Evolutionary conservation across 441 rosid species (phyloP).

Genomic region (Viola pubescens): DNA sequence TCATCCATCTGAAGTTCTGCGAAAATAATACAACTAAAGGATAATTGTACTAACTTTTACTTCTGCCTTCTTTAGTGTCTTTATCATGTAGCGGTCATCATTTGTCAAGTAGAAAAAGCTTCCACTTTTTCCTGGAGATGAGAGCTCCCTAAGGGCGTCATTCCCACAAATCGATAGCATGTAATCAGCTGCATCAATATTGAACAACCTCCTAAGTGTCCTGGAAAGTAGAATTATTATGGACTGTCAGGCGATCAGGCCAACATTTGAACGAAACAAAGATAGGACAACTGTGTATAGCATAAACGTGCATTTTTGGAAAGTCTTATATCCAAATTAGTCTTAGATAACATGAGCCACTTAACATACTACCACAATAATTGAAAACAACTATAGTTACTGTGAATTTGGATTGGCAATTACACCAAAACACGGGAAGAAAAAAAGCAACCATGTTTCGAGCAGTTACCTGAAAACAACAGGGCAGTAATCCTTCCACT

Average conservation of each 20-base stretch:
- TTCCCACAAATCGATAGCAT: constrained; percentile 93
- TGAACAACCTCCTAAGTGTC: constrained; percentile 89
- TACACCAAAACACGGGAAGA: not conserved
- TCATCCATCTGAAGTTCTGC: not conserved
- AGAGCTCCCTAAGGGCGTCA: constrained; percentile 93
- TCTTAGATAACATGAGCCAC: not conserved
- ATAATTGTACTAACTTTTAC: constrained; percentile 50
- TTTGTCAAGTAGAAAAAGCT: constrained; percentile 88
- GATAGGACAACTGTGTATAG: not conserved
- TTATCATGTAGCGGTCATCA: constrained; percentile 94
- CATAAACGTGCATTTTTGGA: not conserved
- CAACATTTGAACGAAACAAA: not conserved
- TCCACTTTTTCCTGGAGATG: constrained; percentile 98
- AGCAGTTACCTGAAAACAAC: constrained; percentile 77
- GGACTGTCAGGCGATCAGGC: constrained; percentile 6
- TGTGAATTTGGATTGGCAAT: too few relatives aligned
- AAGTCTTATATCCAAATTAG: not conserved
- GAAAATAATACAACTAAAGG: not conserved
- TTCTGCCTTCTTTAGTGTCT: constrained; percentile 96
- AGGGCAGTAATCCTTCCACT: constrained; percentile 98
- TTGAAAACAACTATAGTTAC: not conserved
- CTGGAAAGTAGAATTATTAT: constrained; percentile 29
- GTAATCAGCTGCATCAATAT: constrained; percentile 92
- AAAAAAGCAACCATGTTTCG: constrained; percentile 5
- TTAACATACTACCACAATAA: not conserved